Evolutionary conservation across 192 early-diverging fungal species (phyloP), one percentile per base, ranked within the genome.

Genomic region (Spizellomyces punctatus): DNA sequence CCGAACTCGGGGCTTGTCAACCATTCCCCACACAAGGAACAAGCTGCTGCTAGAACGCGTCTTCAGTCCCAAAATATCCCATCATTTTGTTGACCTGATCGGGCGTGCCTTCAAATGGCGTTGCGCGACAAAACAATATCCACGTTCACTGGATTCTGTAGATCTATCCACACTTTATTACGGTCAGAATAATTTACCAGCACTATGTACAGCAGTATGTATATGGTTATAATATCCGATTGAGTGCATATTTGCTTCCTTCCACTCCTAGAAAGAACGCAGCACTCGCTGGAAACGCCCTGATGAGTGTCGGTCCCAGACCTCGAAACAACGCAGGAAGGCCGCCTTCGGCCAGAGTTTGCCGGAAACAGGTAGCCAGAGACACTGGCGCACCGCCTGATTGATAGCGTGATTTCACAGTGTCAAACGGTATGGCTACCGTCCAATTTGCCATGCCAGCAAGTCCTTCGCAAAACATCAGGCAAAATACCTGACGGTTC

Each of bases 401-500:
- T 59, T 94, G 93, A 42, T 90, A 74, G 27, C 90, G 91, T 10
- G 91, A 91, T 76, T 94, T 94, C 71, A 94, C 77, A 6, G 88
- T 87, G 82, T 94, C 93, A 60, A 91, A 84, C 12, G 92, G 92
- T 69, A 94, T 91, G 54, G 89, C 89, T 73, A 93, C 89, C 46
- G 66, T 64, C 74, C 74, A 75, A 58, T 69, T 69, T 16, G 90
- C 92, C 83, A 96, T 90, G 71, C 94, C 94, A 47, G 94, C 93
- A 73, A 96, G 86, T 78, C 87, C 87, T 88, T 54, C 59, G 56
- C 48, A 66, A 5, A 22, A 41, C 48, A 48, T 17, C 41, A 16
- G 12, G 52, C 10, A 46, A 10, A 46, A 8, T n/a, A 16, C 9
- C 47, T 16, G 41, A 64, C 16, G 27, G 14, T 46, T 21, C 58